Evolutionary conservation across 1,284 basidiomycete species (phyloP), one percentile per base, ranked within the genome.

Genomic region (Trichosporon sp.): DNA sequence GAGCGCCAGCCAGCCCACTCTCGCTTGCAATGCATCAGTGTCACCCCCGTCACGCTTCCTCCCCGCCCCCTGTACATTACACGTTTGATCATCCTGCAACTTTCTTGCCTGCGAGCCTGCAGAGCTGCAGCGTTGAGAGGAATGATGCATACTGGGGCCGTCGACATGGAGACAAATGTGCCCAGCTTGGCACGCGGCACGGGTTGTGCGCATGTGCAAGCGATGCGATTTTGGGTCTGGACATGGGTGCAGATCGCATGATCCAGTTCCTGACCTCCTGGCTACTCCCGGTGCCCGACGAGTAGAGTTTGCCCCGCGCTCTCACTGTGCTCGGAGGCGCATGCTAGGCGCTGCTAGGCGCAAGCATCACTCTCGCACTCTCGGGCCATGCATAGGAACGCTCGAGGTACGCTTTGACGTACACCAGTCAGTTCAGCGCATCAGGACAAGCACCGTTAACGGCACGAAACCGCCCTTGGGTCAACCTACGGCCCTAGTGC

Each of bases 41-140:
- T 54, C 51, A 54, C 51, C 3, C 26, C 35, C 19, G 21, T 54
- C 51, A 19, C 51, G 51, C 51, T 54, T n/a, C 51, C 51, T 26
- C 51, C 51, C 51, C 19, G 8, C 14, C 51, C 51, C 51, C 51
- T 54, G 51, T 54, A 54, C 51, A 54, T 54, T 54, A 54, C 51
- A 54, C 51, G 51, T 54, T 54, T 54, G 51, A 54, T 54, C 51
- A 54, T 54, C 51, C 43, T 46, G 21, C 21, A 10, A 6, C 51
- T 26, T 51, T 51, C 46, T 48, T 19, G 46, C 38, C 11, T 40
- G 38, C 38, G 38, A 40, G 38, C 10, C 38, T n/a, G 43, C 16
- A 46, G 14, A 7, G 4, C 4, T 46, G 43, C 43, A 46, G 14
- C 10, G 26, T 12, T 43, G 8, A 37, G 6, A 37, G 26, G 26